phyloP scores from a whole-genome alignment of 106 monocot species.

The Cymbidium sinense region DNA sequence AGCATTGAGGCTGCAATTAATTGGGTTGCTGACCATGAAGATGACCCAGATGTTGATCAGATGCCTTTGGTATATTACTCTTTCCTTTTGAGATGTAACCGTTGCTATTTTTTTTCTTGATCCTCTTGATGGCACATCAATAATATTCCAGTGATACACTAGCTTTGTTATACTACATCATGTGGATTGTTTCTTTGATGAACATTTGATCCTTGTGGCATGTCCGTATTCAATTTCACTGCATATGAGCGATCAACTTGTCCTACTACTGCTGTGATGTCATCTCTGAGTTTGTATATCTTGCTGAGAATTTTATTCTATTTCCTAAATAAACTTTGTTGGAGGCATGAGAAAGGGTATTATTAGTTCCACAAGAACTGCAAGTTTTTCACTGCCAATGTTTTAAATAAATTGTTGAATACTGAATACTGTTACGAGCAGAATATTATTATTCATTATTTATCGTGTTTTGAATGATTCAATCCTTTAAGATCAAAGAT shows the following conservation, averaged over 20 bases:
- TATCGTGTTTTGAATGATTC: neutral
- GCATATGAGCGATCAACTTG: neutral
- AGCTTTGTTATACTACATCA: neutral
- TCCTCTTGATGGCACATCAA: neutral
- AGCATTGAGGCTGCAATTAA: slow-evolving; percentile 80
- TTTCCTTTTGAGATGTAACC: neutral
- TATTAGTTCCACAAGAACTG: neutral
- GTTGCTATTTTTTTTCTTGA: neutral
- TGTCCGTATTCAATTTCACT: neutral
- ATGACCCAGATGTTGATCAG: slow-evolving; percentile 92
- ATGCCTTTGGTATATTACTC: slow-evolving; percentile 74
- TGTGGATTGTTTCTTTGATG: neutral
- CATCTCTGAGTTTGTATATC: neutral
- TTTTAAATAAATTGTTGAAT: neutral
- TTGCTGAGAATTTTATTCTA: neutral
- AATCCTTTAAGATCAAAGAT: neutral
- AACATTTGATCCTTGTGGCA: neutral
- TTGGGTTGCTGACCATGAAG: slow-evolving; percentile 93
- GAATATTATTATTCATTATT: neutral
- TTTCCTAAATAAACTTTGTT: neutral
- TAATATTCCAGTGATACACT: neutral
- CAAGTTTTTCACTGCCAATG: neutral
- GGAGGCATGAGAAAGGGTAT: neutral
- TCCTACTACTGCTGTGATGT: neutral
- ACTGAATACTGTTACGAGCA: neutral